phyloP scores from a whole-genome alignment of 345 rosid species.

The Gossypium sturtianum region DNA sequence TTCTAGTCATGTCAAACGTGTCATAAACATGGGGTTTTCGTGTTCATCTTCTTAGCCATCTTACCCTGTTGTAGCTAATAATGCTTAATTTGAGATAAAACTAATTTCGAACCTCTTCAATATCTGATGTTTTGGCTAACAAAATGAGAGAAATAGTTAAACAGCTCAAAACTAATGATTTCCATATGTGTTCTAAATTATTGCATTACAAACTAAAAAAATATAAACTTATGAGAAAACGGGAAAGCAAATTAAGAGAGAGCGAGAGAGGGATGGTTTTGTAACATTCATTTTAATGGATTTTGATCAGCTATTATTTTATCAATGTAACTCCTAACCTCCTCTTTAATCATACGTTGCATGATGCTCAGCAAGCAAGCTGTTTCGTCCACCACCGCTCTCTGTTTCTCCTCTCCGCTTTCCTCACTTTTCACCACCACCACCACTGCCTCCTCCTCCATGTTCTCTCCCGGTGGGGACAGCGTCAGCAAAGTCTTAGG shows the following conservation, averaged over 20 bases:
- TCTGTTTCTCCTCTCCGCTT: neutral
- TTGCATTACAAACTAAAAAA: neutral
- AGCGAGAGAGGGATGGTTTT: neutral
- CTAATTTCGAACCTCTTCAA: no score
- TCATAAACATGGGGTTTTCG: no score
- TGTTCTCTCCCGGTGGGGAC: constrained; percentile 41
- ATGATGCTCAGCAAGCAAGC: constrained; percentile 36
- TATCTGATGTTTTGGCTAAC: no score
- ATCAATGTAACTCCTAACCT: constrained; percentile 48
- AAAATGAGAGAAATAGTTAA: no score
- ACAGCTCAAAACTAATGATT: neutral
- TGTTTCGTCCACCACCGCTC: constrained; percentile 17
- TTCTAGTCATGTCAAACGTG: no score
- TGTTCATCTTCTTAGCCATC: no score
- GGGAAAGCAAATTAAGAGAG: neutral
- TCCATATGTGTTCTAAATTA: neutral
- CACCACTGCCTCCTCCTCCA: neutral
- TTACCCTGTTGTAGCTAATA: no score
- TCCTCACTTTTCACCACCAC: neutral
- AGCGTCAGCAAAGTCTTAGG: constrained; percentile 38
- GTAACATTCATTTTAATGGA: neutral
- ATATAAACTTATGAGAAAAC: neutral
- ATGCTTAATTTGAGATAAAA: no score
- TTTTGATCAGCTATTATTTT: neutral
- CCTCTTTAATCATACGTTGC: constrained; percentile 46